Evolutionary conservation across 2,329 filamentous ascomycete species (phyloP).

Genomic region (Calonectria ilicicola): DNA sequence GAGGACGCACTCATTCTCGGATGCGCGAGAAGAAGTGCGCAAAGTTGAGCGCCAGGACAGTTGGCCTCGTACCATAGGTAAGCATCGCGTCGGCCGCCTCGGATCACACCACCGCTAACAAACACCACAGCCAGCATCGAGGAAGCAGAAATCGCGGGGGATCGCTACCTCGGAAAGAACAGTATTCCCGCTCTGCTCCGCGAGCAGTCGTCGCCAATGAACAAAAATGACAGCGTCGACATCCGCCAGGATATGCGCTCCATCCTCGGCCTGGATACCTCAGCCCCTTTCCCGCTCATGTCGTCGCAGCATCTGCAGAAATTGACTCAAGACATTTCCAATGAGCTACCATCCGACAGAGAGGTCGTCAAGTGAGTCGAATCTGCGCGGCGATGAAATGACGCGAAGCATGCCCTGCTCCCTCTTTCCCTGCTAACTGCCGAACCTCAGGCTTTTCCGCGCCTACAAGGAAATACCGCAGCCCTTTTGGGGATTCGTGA

Average conservation of each 20-base stretch:
- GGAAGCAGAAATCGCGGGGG: constrained; percentile 67
- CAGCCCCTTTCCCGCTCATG: constrained; percentile 76
- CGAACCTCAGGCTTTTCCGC: constrained; percentile 65
- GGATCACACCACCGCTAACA: constrained; percentile 35
- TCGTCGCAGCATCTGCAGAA: constrained; percentile 71
- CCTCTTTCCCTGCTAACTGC: constrained; percentile 17
- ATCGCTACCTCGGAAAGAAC: constrained; percentile 75
- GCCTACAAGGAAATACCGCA: constrained; percentile 77
- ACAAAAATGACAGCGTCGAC: constrained; percentile 64
- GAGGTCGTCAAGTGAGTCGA: constrained; percentile 74
- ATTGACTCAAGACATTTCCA: constrained; percentile 70
- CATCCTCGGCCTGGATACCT: constrained; percentile 74
- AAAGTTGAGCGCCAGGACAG: constrained; percentile 54
- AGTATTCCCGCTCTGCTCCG: constrained; percentile 75
- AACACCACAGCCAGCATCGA: constrained; percentile 55
- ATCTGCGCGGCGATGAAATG: constrained; percentile 38
- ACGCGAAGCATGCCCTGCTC: not conserved
- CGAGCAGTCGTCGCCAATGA: constrained; percentile 68
- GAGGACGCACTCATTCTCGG: constrained; percentile 49
- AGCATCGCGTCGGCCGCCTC: constrained; percentile 22
- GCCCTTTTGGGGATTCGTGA: constrained; percentile 76
- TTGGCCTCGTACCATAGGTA: constrained; percentile 58
- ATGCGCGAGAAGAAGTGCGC: constrained; percentile 46
- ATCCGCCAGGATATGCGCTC: constrained; percentile 75
- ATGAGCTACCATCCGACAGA: constrained; percentile 72